A percentile compares a stretch with the other conserved stretches of the same genome.
Conservation (phyloP, 805 yeast species). For the Monosporozyma aquatica region DNA sequence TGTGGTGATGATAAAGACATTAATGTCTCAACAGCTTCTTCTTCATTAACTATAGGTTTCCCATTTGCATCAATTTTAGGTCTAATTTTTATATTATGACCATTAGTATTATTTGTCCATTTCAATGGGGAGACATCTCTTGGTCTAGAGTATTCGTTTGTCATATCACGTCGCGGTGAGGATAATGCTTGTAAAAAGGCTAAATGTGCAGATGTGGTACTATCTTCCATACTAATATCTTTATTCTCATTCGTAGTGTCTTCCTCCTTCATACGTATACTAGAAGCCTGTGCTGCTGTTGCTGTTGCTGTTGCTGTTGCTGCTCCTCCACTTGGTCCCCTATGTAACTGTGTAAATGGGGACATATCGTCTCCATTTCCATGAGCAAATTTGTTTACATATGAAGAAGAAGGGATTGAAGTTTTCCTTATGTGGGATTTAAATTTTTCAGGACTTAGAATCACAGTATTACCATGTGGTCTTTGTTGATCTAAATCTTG, state of each 20-base stretch:
- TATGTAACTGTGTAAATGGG: background rate
- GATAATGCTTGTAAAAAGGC: slow-evolving; percentile 35
- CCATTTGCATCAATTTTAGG: background rate
- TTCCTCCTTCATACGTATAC: background rate
- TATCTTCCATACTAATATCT: slow-evolving; percentile 10
- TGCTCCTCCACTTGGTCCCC: background rate
- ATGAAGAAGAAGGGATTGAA: slow-evolving; percentile 2
- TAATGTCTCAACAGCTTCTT: slow-evolving; percentile 35
- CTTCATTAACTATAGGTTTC: slow-evolving; percentile 24
- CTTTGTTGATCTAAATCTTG: slow-evolving; percentile 9
- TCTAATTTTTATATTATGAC: too few species aligned
- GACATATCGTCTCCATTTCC: slow-evolving; percentile 11
- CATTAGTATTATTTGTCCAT: background rate
- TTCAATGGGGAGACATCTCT: slow-evolving; percentile 6
- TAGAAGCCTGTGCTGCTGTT: too few species aligned
- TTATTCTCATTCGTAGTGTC: slow-evolving; percentile 2
- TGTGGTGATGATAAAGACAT: slow-evolving; percentile 35
- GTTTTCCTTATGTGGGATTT: background rate
- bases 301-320: too few species aligned
- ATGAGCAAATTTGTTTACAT: slow-evolving; percentile 11
- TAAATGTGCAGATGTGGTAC: slow-evolving; percentile 32
- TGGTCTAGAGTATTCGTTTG: background rate
- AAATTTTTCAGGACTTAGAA: background rate
- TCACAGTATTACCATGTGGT: background rate
- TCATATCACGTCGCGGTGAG: background rate